phyloP scores from a whole-genome alignment of 352 stramenopile species.

The Blastocystis sp. region DNA sequence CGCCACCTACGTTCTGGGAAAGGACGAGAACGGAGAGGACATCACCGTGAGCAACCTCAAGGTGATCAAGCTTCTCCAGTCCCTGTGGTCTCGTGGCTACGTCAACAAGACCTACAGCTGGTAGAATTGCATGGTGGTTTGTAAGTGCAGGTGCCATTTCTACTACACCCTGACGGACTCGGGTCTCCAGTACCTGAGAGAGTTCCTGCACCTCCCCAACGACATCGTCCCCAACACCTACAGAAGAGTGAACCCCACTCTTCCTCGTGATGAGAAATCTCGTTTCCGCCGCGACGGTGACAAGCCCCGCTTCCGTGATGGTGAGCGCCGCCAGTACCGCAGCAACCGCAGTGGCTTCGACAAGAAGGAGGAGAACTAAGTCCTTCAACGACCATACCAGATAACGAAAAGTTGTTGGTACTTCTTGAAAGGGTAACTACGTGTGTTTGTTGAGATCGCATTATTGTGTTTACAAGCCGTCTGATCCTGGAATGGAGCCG shows the following conservation, averaged over 20 bases:
- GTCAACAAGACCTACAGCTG: constrained; percentile 97
- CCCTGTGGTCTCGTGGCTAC: constrained; percentile 87
- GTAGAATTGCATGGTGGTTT: constrained; percentile 68
- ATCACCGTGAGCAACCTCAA: constrained; percentile 91
- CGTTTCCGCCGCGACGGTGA: background rate
- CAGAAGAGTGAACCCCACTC: constrained; percentile 76
- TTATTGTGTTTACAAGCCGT: background rate
- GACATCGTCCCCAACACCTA: constrained; percentile 96
- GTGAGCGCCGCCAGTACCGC: background rate
- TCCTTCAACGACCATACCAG: constrained; percentile 42
- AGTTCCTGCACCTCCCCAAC: constrained; percentile 89
- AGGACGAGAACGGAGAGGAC: constrained; percentile 83
- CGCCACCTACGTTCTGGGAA: constrained; percentile 46
- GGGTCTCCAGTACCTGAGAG: constrained; percentile 94
- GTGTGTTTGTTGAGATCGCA: background rate
- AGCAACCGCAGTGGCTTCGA: background rate
- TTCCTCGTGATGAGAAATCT: constrained; percentile 1
- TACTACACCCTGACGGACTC: constrained; percentile 98
- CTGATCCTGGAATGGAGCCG: background rate
- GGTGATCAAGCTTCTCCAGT: constrained; percentile 94
- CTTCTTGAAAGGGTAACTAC: background rate
- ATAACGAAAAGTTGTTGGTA: constrained; percentile 52
- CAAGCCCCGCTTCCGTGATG: background rate
- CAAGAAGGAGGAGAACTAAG: constrained; percentile 38
- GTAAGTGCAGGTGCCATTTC: constrained; percentile 67